Conservation (phyloP, 164 flowering plant genomes). For the Aristolochia fimbriata region DNA sequence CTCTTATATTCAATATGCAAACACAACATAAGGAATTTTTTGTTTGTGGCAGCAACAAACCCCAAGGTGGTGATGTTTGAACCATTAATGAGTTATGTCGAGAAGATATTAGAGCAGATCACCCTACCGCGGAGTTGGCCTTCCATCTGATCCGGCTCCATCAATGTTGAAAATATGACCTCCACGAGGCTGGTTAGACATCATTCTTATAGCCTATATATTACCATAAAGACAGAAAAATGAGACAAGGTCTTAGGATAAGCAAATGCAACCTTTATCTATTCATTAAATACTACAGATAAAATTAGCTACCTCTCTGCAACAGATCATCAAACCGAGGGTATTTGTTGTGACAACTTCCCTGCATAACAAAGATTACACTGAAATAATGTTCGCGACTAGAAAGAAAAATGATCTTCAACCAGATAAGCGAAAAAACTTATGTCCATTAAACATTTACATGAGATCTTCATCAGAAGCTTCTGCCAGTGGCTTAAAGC, state of each 20-base stretch:
- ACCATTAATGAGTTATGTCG: too few relatives aligned
- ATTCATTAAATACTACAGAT: not conserved
- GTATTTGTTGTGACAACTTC: constrained; percentile 92
- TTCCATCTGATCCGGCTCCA: constrained; percentile 99
- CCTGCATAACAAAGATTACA: constrained; percentile 27
- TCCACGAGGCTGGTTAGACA: constrained; percentile 75
- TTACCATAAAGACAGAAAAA: constrained; percentile 1
- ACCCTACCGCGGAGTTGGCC: constrained; percentile 92
- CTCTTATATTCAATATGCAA: too few relatives aligned
- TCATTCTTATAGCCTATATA: constrained; percentile 84
- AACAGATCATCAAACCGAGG: constrained; percentile 95
- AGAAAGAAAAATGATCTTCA: not conserved
- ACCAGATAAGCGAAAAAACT: not conserved
- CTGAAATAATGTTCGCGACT: constrained; percentile 3
- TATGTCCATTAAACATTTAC: constrained; percentile 23
- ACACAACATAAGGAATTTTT: too few relatives aligned
- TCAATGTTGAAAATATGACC: constrained; percentile 96
- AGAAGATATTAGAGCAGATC: not conserved
- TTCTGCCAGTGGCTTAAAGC: constrained; percentile 76
- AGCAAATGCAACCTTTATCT: not conserved
- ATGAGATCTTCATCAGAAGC: constrained; percentile 92
- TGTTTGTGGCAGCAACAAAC: too few relatives aligned
- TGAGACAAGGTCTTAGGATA: not conserved
- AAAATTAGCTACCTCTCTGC: constrained; percentile 65
- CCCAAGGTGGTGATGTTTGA: too few relatives aligned